Conservation (phyloP, 306 rosid genomes). For the Pterocarpus macrocarpus region DNA sequence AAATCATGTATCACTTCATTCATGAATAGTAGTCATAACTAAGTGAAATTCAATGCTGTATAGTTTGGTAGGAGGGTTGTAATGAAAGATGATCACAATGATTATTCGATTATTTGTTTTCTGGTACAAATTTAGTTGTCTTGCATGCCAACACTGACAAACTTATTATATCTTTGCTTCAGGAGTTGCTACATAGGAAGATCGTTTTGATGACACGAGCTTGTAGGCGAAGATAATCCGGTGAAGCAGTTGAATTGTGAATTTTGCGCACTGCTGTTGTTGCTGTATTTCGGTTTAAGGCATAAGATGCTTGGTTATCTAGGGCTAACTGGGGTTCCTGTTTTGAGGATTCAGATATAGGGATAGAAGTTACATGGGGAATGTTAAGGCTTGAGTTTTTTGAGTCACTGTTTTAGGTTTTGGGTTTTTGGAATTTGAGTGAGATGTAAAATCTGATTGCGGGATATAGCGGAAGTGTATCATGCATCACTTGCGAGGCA, state of each 20-base stretch:
- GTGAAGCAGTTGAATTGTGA: slow-evolving; percentile 87
- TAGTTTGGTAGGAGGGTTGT: no score
- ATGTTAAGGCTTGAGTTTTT: slow-evolving; percentile 87
- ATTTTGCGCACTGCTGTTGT: slow-evolving; percentile 71
- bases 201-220: slow-evolving; percentile 63
- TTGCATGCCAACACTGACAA: slow-evolving; percentile 44
- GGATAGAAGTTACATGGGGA: slow-evolving; percentile 73
- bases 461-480: slow-evolving; percentile 95
- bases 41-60: no score
- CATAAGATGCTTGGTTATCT: slow-evolving; percentile 68
- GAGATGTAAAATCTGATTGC: slow-evolving; percentile 99
- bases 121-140: slow-evolving; percentile 2
- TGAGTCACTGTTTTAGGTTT: slow-evolving; percentile 69
- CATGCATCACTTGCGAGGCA: slow-evolving; percentile 91
- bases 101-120: neutral
- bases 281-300: slow-evolving; percentile 65
- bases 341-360: slow-evolving; percentile 84
- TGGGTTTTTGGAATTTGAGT: slow-evolving; percentile 74
- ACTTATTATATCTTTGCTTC: slow-evolving; percentile 49
- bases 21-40: neutral
- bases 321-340: slow-evolving; percentile 82
- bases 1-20: neutral
- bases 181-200: slow-evolving; percentile 87
- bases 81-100: neutral
- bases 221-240: slow-evolving; percentile 75